These are phyloP conservation scores for Coniophora puteana DNA, from an alignment of 1,284 basidiomycete species.

Conservation along the genomic window DNA sequence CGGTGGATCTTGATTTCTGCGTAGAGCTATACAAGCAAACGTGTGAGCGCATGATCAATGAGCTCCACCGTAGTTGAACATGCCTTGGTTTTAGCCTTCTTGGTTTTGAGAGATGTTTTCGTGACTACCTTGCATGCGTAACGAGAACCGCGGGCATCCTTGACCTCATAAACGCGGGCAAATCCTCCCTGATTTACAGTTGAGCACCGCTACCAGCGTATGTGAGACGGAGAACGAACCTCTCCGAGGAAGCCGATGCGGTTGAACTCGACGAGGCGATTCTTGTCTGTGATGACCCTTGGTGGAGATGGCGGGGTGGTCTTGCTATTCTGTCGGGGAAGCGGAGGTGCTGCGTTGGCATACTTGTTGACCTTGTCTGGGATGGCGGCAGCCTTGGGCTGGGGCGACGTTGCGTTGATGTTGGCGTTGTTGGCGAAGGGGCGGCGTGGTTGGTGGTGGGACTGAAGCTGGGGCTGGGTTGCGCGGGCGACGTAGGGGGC, in stretches of 20 bases:
- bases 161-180: conserved; percentile 86
- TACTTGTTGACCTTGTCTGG: conserved; percentile 29
- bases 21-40: conserved; percentile 62
- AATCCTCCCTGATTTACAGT: conserved; percentile 70
- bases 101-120: conserved; percentile 80
- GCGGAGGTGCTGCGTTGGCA: conserved; percentile 45
- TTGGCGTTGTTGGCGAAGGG: conserved; percentile 27
- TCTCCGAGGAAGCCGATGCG: conserved; percentile 84
- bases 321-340: conserved; percentile 78
- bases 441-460: conserved; percentile 15
- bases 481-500: conserved; percentile 13
- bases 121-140: conserved; percentile 89
- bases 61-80: conserved; percentile 12
- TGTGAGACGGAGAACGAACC: conserved; percentile 37
- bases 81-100: conserved; percentile 92
- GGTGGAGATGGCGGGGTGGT: conserved; percentile 81
- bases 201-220: conserved; percentile 1
- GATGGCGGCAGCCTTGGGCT: conserved; percentile 16
- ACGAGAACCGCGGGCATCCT: conserved; percentile 59
- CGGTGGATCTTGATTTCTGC: conserved; percentile 99
- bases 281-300: conserved; percentile 68
- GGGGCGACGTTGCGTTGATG: conserved; percentile 12
- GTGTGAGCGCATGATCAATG: conserved; percentile 5
- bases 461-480: too few species aligned
- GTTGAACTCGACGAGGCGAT: conserved; percentile 52